phyloP scores from a whole-genome alignment of 495 filamentous ascomycete genomes.

The Xylaria nigripes region DNA sequence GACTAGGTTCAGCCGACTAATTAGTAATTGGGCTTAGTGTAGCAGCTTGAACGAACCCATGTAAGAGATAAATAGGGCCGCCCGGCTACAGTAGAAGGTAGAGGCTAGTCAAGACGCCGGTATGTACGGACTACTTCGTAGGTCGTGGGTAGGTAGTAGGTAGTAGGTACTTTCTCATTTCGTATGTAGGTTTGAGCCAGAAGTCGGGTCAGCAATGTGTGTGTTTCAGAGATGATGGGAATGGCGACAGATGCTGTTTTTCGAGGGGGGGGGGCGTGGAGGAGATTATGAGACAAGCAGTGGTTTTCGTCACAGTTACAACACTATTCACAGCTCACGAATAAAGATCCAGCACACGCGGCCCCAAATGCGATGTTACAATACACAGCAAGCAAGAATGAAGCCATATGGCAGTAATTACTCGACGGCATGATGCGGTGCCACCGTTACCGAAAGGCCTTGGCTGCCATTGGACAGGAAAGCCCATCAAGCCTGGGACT shows the following conservation, averaged over 20 bases:
- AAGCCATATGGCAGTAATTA: not conserved
- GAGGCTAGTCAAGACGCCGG: no score
- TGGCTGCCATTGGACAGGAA: not conserved
- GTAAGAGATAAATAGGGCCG: not conserved
- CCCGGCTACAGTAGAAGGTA: no score
- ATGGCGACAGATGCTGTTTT: not conserved
- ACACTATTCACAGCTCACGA: not conserved
- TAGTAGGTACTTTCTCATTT: not conserved
- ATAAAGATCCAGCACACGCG: not conserved
- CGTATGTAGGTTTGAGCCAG: not conserved
- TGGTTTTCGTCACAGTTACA: not conserved
- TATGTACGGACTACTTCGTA: not conserved
- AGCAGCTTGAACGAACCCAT: not conserved
- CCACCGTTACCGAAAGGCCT: not conserved
- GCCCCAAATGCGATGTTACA: not conserved
- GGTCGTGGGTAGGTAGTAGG: not conserved
- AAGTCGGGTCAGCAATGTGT: not conserved
- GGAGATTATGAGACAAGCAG: not conserved
- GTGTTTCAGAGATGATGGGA: not conserved
- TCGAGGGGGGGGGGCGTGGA: not conserved
- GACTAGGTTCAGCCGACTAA: not conserved
- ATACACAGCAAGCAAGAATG: not conserved
- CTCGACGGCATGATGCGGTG: slow-evolving; percentile 7
- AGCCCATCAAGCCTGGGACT: not conserved
- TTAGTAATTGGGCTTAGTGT: not conserved